Evolutionary conservation across 768 basidiomycete species (phyloP), one percentile per base, ranked within the genome.

Genomic region (Serendipita indica): DNA sequence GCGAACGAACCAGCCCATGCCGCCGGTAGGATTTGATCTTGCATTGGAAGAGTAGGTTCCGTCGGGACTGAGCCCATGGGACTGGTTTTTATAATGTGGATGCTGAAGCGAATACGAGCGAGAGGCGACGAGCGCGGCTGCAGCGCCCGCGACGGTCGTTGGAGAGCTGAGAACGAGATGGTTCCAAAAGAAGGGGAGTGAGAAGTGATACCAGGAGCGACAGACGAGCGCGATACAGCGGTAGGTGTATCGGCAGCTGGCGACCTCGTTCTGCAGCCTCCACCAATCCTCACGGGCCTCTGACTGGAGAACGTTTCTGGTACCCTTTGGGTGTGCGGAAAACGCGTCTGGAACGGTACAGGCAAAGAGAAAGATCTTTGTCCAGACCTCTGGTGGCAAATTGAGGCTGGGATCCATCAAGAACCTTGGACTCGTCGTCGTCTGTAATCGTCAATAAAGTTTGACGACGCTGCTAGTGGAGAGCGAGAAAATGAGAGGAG

Each of bases 141-240:
- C 49, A 33, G 49, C 49, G n/a, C 49, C 49, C 10, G 2, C 30
- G 22, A 54, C 49, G 10, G 49, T 54, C 4, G 12, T 16, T 7
- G 30, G 10, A 30, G 49, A 54, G 25, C 7, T 4, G 10, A 54
- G 49, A 10, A 54, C 25, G 25, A 54, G 32, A 54, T 54, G 49
- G n/a, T 54, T 27, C 49, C 49, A 54, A 54, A 54, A 54, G 25
- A 54, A 54, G 25, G 49, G 49, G 25, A 54, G 3, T 7, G 5
- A 5, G 25, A 54, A 54, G n/a, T 54, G 49, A 30, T 54, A 33
- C 49, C 49, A 54, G 25, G 49, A 54, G 22, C 49, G 49, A 54
- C 49, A 54, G 49, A 54, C 49, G 49, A 54, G 49, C 16, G 49
- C 49, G 49, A 54, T 54, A 30, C 49, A 54, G n/a, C 49, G 49